A percentile compares a stretch with the other conserved stretches of the same genome.
These are phyloP conservation scores for Kazachstania sp. DNA, from an alignment of 1,139 yeast species.

Conservation along the genomic window DNA sequence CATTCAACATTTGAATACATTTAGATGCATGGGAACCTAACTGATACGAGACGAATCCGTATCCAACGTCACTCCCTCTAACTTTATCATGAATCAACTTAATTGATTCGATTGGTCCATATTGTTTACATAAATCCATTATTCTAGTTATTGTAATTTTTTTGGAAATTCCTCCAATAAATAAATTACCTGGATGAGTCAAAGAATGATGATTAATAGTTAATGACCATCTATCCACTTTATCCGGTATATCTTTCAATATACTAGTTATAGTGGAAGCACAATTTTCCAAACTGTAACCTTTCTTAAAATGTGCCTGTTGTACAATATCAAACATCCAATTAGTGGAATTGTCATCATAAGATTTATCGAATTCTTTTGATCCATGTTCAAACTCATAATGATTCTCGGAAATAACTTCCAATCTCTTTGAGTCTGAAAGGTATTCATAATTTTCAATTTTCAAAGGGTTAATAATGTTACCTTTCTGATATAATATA, in stretches of 20 bases:
- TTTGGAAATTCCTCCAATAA: conserved; percentile 43
- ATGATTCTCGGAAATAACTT: conserved; percentile 15
- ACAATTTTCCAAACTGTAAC: conserved; percentile 3
- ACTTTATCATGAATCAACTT: conserved; percentile 32
- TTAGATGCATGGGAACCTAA: conserved; percentile 37
- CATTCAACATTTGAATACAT: conserved; percentile 40
- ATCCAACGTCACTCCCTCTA: conserved; percentile 29
- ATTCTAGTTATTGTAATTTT: conserved; percentile 36
- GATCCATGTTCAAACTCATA: conserved; percentile 22
- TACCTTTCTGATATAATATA: conserved; percentile 13
- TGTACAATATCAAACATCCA: conserved; percentile 24
- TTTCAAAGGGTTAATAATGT: conserved; percentile 12
- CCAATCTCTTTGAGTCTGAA: conserved; percentile 18
- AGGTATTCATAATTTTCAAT: conserved; percentile 28
- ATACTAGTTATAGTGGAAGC: background rate
- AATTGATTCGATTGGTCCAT: conserved; percentile 38
- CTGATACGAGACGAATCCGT: conserved; percentile 41
- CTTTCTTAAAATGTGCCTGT: conserved; percentile 25
- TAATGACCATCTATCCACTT: conserved; percentile 23
- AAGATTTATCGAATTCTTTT: conserved; percentile 14
- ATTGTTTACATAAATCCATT: conserved; percentile 34
- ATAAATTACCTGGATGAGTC: conserved; percentile 59
- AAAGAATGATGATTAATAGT: conserved; percentile 34
- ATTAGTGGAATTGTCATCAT: conserved; percentile 6
- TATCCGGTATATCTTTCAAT: background rate